phyloP scores from a whole-genome alignment of 192 early-diverging fungal species.

The Backusella macrospora region DNA sequence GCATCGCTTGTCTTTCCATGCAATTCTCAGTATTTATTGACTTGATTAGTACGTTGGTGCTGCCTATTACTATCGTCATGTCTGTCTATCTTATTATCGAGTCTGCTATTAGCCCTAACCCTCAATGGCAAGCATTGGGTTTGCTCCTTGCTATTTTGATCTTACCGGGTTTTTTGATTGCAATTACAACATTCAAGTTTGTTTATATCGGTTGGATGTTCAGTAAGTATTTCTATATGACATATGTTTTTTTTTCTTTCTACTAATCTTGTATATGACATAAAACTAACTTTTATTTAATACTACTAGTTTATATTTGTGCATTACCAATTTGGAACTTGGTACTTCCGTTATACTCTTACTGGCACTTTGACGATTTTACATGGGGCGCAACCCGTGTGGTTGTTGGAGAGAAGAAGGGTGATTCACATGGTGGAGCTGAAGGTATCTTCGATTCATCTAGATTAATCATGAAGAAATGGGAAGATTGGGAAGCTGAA shows the following conservation, averaged over 20 bases:
- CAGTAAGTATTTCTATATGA: constrained; percentile 33
- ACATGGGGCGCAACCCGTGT: constrained; percentile 82
- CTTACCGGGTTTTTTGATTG: constrained; percentile 86
- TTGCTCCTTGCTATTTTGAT: constrained; percentile 78
- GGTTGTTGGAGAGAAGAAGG: constrained; percentile 70
- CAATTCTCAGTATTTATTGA: constrained; percentile 77
- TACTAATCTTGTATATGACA: no score
- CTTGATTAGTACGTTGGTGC: constrained; percentile 70
- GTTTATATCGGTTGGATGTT: constrained; percentile 92
- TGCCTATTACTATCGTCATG: constrained; percentile 75
- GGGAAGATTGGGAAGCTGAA: constrained; percentile 64
- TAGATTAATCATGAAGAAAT: constrained; percentile 54
- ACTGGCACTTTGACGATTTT: constrained; percentile 96
- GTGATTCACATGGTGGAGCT: constrained; percentile 66
- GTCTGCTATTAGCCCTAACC: constrained; percentile 15
- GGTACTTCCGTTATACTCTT: constrained; percentile 87
- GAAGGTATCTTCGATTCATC: constrained; percentile 77
- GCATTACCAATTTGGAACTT: constrained; percentile 95
- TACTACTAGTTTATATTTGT: constrained; percentile 58
- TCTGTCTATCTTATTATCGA: constrained; percentile 76
- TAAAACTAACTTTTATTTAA: background rate
- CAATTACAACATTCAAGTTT: constrained; percentile 79
- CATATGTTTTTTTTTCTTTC: constrained; percentile 45
- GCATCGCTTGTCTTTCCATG: constrained; percentile 87
- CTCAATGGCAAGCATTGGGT: constrained; percentile 57